These are phyloP conservation scores for Populus hybrid DNA, from an alignment of 441 rosid species.

Conservation along the genomic window DNA sequence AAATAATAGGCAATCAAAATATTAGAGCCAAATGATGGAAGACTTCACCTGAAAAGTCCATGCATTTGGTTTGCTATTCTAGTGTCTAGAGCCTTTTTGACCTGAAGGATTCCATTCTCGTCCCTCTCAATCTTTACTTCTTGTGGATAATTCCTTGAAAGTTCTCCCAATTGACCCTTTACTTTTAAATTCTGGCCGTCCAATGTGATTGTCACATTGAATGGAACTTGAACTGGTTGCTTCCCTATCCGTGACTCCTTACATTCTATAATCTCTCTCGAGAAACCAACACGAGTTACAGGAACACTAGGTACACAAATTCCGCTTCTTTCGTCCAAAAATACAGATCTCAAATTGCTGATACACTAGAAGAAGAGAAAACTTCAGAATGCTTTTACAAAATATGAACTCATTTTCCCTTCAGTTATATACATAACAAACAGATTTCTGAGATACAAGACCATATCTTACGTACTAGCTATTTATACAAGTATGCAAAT, in stretches of 20 bases:
- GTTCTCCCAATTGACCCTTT: conserved; percentile 89
- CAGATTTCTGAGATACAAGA: neutral
- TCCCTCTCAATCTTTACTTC: conserved; percentile 58
- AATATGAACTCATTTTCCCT: neutral
- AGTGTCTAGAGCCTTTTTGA: conserved; percentile 65
- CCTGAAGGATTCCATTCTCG: conserved; percentile 58
- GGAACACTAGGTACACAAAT: conserved; percentile 38
- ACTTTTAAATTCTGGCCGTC: conserved; percentile 69
- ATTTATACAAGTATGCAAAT: neutral
- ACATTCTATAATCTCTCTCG: conserved; percentile 53
- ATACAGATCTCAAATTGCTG: conserved; percentile 64
- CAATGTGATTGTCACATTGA: conserved; percentile 64
- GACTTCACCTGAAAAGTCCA: conserved; percentile 84
- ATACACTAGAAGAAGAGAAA: conserved; percentile 17
- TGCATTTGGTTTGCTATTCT: conserved; percentile 97
- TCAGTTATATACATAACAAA: neutral
- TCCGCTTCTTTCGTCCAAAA: conserved; percentile 59
- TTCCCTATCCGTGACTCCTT: conserved; percentile 94
- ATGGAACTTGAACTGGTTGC: conserved; percentile 74
- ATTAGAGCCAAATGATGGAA: neutral
- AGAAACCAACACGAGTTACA: conserved; percentile 34
- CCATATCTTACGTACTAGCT: neutral
- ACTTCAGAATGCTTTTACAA: neutral
- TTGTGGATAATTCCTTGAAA: conserved; percentile 63
- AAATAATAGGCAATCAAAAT: neutral